Conservation (phyloP, 2,329 filamentous ascomycete genomes). For the Xylariales sp. region DNA sequence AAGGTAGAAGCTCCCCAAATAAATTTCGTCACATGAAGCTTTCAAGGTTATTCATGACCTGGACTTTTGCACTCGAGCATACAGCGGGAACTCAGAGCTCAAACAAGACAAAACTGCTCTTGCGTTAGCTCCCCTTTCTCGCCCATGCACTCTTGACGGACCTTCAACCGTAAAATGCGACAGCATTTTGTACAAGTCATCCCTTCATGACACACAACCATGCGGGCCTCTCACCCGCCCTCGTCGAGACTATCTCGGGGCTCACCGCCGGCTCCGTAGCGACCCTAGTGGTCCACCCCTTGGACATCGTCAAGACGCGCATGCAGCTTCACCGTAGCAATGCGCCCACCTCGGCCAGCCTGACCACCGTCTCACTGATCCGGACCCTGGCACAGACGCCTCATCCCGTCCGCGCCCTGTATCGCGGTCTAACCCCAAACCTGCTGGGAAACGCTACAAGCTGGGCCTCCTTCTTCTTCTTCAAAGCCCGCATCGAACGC, state of each 20-base stretch:
- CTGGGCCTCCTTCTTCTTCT: conserved; percentile 91
- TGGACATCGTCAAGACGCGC: conserved; percentile 95
- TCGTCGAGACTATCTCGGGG: conserved; percentile 84
- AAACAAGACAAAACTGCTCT: too few species aligned
- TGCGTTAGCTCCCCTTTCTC: too few species aligned
- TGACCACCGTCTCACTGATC: conserved; percentile 49
- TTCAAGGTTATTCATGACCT: too few species aligned
- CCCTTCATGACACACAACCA: conserved; percentile 19
- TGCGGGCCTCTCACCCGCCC: conserved; percentile 66
- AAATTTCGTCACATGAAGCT: too few species aligned
- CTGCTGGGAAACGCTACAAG: conserved; percentile 84
- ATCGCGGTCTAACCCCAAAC: conserved; percentile 87
- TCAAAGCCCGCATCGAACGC: conserved; percentile 54
- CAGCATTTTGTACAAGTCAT: too few species aligned
- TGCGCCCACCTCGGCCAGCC: conserved; percentile 29
- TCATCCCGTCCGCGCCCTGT: conserved; percentile 65
- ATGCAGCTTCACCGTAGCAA: conserved; percentile 66
- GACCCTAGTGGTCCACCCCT: conserved; percentile 83
- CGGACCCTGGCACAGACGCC: conserved; percentile 44
- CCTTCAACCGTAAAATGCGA: too few species aligned
- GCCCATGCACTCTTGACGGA: too few species aligned
- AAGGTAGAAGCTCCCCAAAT: too few species aligned
- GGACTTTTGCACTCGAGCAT: too few species aligned
- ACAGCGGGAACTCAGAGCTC: too few species aligned
- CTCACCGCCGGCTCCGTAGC: conserved; percentile 84